Evolutionary conservation across 768 basidiomycete species (phyloP), one percentile per base, ranked within the genome.

Genomic region (Hemileccinum impolitum): DNA sequence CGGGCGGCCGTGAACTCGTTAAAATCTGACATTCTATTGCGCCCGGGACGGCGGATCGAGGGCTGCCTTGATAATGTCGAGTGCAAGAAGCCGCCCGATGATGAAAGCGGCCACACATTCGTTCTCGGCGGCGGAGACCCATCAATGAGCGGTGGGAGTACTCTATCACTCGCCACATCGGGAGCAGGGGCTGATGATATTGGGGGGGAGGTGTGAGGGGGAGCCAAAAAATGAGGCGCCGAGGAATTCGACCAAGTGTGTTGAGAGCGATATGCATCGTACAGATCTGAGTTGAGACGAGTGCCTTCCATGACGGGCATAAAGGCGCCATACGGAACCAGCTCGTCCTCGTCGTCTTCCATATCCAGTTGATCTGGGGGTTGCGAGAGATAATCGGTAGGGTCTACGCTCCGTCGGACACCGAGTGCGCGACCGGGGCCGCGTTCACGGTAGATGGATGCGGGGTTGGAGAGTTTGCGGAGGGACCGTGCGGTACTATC

Each of bases 1-100:
- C 87, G 80, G 12, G 80, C 81, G 19, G 78, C 65, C 0, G 86
- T 84, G 53, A 85, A 88, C 23, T 89, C 87, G 59, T 76, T 82
- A 63, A 90, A 88, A 53, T 89, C 86, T 13, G 79, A 73, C 13
- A 79, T 72, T 30, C 85, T 71, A 25, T 76, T 75, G 5, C 75
- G 73, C 28, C 70, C 58, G 2, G 80, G 73, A 19, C 84, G 84
- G 23, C 85, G 84, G 40, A 85, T 71, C 18, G 83, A 80, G 0
- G 79, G 66, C 52, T 84, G 82, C 30, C 86, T 80, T 15, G 73
- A 69, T 15, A 85, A 66, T 6, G 65, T 59, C 10, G 69, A 54
- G 31, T 67, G 66, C 30, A 58, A 12, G 18, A 58, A 53, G 15
- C 63, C 63, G 17, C 47, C 31, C 4, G 67, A 54, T 3, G 66